Percentiles rank a stretch among this genome's conserved stretches.
These are phyloP conservation scores for Alternaria consortialis DNA, from an alignment of 2,329 filamentous ascomycete species.

Conservation along the genomic window DNA sequence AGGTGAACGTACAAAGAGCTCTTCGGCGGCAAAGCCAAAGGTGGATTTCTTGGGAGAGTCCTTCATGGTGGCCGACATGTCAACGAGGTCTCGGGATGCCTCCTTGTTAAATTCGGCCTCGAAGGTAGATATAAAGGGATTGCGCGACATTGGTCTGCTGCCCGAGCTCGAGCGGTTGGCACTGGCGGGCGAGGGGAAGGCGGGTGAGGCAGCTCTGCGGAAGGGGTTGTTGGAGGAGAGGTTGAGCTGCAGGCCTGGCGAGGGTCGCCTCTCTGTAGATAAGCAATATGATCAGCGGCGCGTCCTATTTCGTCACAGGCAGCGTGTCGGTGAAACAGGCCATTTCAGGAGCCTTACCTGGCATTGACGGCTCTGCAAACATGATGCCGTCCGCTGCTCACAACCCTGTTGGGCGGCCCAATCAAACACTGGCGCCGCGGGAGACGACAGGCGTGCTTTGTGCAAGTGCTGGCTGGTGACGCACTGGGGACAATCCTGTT, in stretches of 20 bases:
- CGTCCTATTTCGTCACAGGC: conserved; percentile 42
- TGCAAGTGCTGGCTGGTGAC: conserved; percentile 33
- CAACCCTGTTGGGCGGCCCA: conserved; percentile 46
- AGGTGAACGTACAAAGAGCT: conserved; percentile 75
- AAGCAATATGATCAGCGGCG: conserved; percentile 40
- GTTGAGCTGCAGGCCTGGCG: conserved; percentile 68
- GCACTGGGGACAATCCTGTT: conserved; percentile 29
- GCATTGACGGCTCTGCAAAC: conserved; percentile 54
- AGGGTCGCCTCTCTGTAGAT: conserved; percentile 57
- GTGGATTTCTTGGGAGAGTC: conserved; percentile 58
- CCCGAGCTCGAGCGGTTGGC: conserved; percentile 56
- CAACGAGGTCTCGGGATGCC: conserved; percentile 43
- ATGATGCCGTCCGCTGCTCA: conserved; percentile 48
- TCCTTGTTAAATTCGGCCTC: conserved; percentile 53
- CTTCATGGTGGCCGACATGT: conserved; percentile 50
- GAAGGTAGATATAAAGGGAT: conserved; percentile 75
- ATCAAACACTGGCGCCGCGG: conserved; percentile 43
- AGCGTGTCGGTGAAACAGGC: conserved; percentile 46
- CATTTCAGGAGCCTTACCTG: conserved; percentile 49
- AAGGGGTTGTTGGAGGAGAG: conserved; percentile 81
- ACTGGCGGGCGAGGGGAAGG: conserved; percentile 54
- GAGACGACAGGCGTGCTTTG: conserved; percentile 27
- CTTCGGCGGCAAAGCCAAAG: conserved; percentile 66
- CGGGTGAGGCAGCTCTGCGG: conserved; percentile 72
- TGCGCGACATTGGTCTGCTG: conserved; percentile 74